These are phyloP conservation scores for Hypoxylon rubiginosum DNA, from an alignment of 2,329 filamentous ascomycete species.

Conservation along the genomic window DNA sequence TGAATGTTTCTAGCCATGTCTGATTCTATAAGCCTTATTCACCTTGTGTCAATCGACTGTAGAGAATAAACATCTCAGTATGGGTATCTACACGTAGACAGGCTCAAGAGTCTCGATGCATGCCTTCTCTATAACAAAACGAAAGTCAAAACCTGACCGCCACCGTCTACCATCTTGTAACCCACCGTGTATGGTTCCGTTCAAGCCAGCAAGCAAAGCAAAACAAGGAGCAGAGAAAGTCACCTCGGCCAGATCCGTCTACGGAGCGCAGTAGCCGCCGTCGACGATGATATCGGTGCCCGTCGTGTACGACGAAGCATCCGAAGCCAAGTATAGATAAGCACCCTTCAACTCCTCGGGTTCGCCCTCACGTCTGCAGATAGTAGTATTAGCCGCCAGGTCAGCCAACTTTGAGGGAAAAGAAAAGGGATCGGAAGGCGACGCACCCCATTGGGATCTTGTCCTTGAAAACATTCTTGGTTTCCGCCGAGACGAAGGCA, in stretches of 20 bases:
- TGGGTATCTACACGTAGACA: slow-evolving; percentile 31
- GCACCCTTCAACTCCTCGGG: slow-evolving; percentile 84
- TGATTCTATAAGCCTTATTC: not conserved
- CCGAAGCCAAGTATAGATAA: slow-evolving; percentile 84
- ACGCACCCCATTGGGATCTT: slow-evolving; percentile 82
- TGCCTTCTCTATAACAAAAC: slow-evolving; percentile 17
- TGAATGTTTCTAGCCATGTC: not conserved
- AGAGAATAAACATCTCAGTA: slow-evolving; percentile 9
- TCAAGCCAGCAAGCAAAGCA: slow-evolving; percentile 11
- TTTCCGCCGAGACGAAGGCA: slow-evolving; percentile 73
- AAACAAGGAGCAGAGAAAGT: not conserved
- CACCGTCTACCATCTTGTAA: slow-evolving; percentile 1
- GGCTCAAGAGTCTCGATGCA: slow-evolving; percentile 9
- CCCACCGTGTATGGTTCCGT: not conserved
- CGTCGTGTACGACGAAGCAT: slow-evolving; percentile 86
- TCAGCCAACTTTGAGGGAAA: not conserved
- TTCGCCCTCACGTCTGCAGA: slow-evolving; percentile 73
- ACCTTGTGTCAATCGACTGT: slow-evolving; percentile 2
- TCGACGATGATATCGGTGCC: slow-evolving; percentile 81
- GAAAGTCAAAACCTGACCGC: slow-evolving; percentile 9
- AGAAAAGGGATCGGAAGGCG: not conserved
- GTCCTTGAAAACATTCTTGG: slow-evolving; percentile 79
- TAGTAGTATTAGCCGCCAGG: slow-evolving; percentile 8
- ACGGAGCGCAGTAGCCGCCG: slow-evolving; percentile 75
- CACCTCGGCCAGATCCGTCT: slow-evolving; percentile 28